Evolutionary conservation across 2,329 filamentous ascomycete species (phyloP), one percentile per base, ranked within the genome.

Genomic region (Pseudogymnoascus sp.): DNA sequence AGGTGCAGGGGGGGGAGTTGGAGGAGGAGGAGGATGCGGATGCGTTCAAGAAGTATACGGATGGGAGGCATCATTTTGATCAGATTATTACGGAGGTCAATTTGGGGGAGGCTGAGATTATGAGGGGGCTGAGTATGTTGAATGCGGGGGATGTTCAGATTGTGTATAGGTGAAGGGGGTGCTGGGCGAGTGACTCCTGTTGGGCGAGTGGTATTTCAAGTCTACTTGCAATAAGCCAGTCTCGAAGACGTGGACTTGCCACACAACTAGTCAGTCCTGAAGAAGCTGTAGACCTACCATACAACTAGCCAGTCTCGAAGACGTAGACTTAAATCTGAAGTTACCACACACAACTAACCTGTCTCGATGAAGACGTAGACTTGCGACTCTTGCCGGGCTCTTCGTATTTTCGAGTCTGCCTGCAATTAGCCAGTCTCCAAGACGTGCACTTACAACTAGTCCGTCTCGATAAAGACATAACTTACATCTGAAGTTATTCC

Each of bases 21-120:
- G 70, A 74, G 21, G 19, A 75, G 40, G 70, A 69, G 60, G 67
- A 76, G 38, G 70, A 74, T 44, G 78, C 79, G 53, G 79, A 79
- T 64, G 74, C 64, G 23, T 71, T 93, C 72, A 80, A 87, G 68
- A 82, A 79, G 70, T 93, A 90, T 71, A 81, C 88, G 10, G 88
- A 93, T 74, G 91, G 90, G 0, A 82, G 82, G 67, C 88, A 91
- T 72, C 85, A 83, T 69, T 89, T 93, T 74, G 91, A 95, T 76
- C 87, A 93, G 79, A 91, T 93, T 68, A 90, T 90, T 71, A 89
- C 87, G 1, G 89, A 92, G 77, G 80, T 87, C 73, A 86, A 88
- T 66, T 72, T 91, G 72, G 84, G 83, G 6, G 88, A 93, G 71
- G 81, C 80, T 64, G 86, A 89, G 70, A 86, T 93, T 15, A 80